A percentile compares a stretch with the other conserved stretches of the same genome.
phyloP scores from a whole-genome alignment of 495 filamentous ascomycete species.

The Glutinoglossum americanum region DNA sequence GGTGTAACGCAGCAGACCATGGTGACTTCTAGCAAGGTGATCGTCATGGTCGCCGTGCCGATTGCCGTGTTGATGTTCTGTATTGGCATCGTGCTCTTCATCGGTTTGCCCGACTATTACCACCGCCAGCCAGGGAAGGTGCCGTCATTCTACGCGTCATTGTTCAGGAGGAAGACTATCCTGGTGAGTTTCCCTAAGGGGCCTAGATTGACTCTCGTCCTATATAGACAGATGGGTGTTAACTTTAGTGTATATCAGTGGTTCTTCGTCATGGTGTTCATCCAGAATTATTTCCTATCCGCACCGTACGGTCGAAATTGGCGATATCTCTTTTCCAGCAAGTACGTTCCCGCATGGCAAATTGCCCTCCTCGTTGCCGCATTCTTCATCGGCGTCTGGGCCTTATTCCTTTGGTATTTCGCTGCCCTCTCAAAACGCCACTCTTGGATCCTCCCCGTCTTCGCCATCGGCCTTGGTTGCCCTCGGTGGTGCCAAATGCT shows the following conservation, averaged over 20 bases:
- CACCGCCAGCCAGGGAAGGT: conserved; percentile 44
- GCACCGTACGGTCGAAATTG: conserved; percentile 19
- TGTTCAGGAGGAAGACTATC: conserved; percentile 35
- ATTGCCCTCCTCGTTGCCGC: conserved; percentile 21
- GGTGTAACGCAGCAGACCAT: conserved; percentile 1
- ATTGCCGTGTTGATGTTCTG: conserved; percentile 29
- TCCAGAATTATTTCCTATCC: conserved; percentile 47
- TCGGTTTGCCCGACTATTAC: conserved; percentile 43
- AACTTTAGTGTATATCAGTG: conserved; percentile 14
- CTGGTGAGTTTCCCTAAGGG: conserved; percentile 8
- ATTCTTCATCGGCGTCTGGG: conserved; percentile 27
- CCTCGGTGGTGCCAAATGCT: conserved; percentile 31
- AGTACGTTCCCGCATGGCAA: conserved; percentile 25
- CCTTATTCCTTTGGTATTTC: conserved; percentile 19
- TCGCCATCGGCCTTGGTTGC: conserved; percentile 28
- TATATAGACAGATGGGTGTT: too few relatives aligned
- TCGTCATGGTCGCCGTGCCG: conserved; percentile 24
- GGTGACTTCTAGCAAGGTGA: conserved; percentile 12
- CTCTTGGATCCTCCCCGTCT: conserved; percentile 29
- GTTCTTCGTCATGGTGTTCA: conserved; percentile 37
- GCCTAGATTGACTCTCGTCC: background rate
- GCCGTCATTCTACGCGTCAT: conserved; percentile 33
- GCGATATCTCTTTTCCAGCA: conserved; percentile 25
- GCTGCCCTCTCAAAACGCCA: conserved; percentile 23
- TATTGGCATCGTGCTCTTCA: conserved; percentile 28